Base-by-base conservation (phyloP, 345 rosid genomes). In the Populus tremula region DNA sequence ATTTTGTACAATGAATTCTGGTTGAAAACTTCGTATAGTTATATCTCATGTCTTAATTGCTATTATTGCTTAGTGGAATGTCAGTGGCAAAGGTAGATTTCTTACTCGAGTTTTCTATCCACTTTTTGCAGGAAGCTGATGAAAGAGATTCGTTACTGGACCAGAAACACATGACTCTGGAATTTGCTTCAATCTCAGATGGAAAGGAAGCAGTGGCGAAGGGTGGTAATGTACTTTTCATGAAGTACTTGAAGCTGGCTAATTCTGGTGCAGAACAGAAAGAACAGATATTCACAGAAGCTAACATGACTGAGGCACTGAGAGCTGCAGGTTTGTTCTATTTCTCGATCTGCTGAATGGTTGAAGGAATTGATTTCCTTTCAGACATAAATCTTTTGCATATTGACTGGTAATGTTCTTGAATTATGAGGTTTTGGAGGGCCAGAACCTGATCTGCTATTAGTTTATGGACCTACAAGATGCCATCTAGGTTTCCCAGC, bases 401-500 rank as follows among this genome's bases (percentile, higher is more conserved):
- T 72, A 63, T 39, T 69, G 68, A 21, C 25, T 31, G 50, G 38
- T 82, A 27, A 47, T 73, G 21, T 69, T 79, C 27, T 78, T 50
- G 35, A 78, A 82, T 56, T 73, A 43, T 75, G 83, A 95, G 99
- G 98, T 79, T 85, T 84, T 65, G 77, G 76, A 53, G 91, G 89
- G 43, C 89, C 91, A 9, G 97, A 88, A 23, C 98, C 97, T 45
- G 97, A 93, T 79, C 89, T 96, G 70, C 78, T 93, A 47, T 86
- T 96, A 64, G 92, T 93, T 80, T 92, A 91, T 87, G 99, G 94
- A 80, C 96, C 97, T 56, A 87, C 84, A 68, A 88, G 96, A 86
- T 90, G 97, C 85, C 97, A 92, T 79, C 87, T 86, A 29, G 99
- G 99, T 79, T 96, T 96, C 81, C 98, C 99, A 12, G 89, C 96